Conservation (phyloP, 2,329 filamentous ascomycete species). For the Cryphonectria naterciae region DNA sequence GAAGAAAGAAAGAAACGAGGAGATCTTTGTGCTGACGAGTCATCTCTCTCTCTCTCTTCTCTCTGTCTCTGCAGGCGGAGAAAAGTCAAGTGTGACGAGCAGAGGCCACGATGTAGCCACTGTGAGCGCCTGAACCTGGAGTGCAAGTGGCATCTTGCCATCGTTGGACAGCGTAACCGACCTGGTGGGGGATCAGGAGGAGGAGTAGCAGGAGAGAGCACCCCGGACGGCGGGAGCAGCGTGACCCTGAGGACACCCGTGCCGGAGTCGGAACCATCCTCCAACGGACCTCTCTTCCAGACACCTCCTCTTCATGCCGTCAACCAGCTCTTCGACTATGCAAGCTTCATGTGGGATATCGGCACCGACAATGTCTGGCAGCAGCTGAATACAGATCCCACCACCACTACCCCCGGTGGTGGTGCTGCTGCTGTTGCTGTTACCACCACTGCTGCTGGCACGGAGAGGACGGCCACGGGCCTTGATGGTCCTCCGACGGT, state of each 20-base stretch:
- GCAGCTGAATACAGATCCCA: constrained; percentile 33
- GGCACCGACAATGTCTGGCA: constrained; percentile 39
- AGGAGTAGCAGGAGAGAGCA: background rate
- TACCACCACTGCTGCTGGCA: background rate
- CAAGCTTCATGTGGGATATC: constrained; percentile 53
- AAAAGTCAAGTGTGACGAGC: constrained; percentile 60
- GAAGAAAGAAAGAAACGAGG: background rate
- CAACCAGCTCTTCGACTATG: constrained; percentile 51
- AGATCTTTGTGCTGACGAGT: constrained; percentile 1
- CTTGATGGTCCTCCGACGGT: background rate
- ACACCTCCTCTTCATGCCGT: constrained; percentile 35
- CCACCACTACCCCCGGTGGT: background rate
- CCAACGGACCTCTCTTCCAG: constrained; percentile 18
- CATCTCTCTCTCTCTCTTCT: constrained; percentile 22
- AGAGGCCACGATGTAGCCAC: constrained; percentile 55
- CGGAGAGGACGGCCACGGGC: background rate
- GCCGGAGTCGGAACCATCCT: constrained; percentile 16
- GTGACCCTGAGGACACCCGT: constrained; percentile 21
- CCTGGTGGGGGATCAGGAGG: constrained; percentile 9
- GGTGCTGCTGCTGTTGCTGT: background rate
- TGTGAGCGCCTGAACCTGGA: constrained; percentile 58
- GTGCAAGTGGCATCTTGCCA: constrained; percentile 51
- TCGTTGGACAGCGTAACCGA: constrained; percentile 9
- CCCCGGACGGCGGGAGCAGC: constrained; percentile 9
- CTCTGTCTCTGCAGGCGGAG: constrained; percentile 43